Evolutionary conservation across 1,284 basidiomycete genomes (phyloP).

Genomic region (Volvariella surrecta): DNA sequence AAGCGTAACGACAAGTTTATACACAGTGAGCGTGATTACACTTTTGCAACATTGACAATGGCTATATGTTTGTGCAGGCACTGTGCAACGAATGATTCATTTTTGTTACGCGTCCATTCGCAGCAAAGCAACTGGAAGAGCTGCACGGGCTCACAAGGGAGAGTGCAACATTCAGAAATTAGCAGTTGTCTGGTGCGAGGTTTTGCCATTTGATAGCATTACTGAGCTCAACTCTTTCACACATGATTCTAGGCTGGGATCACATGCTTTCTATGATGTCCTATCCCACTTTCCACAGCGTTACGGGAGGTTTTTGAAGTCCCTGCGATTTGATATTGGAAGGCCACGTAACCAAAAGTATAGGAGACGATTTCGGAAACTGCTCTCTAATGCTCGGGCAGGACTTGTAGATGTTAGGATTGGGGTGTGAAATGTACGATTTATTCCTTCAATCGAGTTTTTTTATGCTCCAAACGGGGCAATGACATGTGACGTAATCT

Average conservation of each 20-base stretch:
- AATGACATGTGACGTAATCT: no score
- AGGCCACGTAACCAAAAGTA: constrained; percentile 34
- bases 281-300: constrained; percentile 45
- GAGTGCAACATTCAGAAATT: constrained; percentile 36
- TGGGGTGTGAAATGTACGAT: no score
- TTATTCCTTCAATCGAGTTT: no score
- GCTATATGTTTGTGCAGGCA: constrained; percentile 41
- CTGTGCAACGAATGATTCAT: constrained; percentile 48
- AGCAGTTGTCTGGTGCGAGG: constrained; percentile 52
- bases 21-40: constrained; percentile 48
- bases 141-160: constrained; percentile 30
- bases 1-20: constrained; percentile 40
- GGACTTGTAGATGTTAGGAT: no score
- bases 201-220: constrained; percentile 1
- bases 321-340: constrained; percentile 41
- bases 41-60: no score
- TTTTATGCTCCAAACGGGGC: no score
- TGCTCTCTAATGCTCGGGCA: no score
- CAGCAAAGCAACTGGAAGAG: constrained; percentile 35
- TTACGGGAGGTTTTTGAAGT: constrained; percentile 38
- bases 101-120: constrained; percentile 47
- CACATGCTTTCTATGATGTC: constrained; percentile 65
- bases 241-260: constrained; percentile 86
- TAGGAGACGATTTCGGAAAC: constrained; percentile 30
- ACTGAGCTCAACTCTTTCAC: no score